Conservation (phyloP, 1,284 basidiomycete genomes). For the Ceratobasidium papillatum region DNA sequence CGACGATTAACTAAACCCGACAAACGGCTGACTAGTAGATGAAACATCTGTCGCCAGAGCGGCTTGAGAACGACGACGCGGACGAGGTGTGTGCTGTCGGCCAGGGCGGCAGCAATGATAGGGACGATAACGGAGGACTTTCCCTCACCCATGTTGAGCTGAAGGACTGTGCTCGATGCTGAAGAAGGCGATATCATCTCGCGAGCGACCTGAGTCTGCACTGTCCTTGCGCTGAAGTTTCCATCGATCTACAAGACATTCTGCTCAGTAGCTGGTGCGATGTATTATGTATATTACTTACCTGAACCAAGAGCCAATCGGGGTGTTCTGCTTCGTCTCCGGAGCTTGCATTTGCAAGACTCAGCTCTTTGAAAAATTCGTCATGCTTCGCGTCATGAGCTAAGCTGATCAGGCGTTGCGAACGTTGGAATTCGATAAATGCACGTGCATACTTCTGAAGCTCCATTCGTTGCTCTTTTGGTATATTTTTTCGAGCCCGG, state of each 20-base stretch:
- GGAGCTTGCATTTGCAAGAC: background rate
- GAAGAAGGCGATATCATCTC: conserved; percentile 61
- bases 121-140: conserved; percentile 64
- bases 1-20: conserved; percentile 58
- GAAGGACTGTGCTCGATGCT: conserved; percentile 54
- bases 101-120: conserved; percentile 54
- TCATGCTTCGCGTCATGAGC: background rate
- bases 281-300: background rate
- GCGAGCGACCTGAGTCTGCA: conserved; percentile 56
- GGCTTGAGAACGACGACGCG: conserved; percentile 61
- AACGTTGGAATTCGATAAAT: background rate
- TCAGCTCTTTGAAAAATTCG: conserved; percentile 25
- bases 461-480: background rate
- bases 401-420: conserved; percentile 1
- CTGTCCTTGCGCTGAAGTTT: conserved; percentile 55
- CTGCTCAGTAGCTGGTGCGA: background rate
- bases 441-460: conserved; percentile 21
- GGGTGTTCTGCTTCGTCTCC: background rate
- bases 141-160: conserved; percentile 70
- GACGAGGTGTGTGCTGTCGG: conserved; percentile 57
- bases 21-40: conserved; percentile 57
- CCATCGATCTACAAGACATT: conserved; percentile 54
- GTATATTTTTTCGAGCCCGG: background rate
- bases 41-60: conserved; percentile 58
- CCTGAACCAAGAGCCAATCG: conserved; percentile 28